These are phyloP conservation scores for Leishmania tarentolae DNA, from an alignment of 208 protist genomes.

Conservation along the genomic window DNA sequence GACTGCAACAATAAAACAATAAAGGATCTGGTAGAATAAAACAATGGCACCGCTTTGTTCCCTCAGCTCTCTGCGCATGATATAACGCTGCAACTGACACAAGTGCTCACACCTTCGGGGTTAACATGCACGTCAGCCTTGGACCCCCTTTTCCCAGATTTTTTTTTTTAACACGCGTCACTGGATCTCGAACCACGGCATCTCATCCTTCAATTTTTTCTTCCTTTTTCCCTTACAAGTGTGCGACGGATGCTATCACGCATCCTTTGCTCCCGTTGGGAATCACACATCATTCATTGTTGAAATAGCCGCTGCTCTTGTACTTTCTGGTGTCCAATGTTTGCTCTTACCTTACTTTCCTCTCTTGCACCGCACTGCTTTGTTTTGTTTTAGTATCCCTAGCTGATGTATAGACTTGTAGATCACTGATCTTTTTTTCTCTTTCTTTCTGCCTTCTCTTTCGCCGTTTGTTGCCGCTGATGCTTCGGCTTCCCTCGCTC, in stretches of 20 bases:
- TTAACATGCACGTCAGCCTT: neutral
- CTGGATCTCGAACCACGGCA: neutral
- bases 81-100: neutral
- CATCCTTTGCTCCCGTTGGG: neutral
- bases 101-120: neutral
- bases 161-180: neutral
- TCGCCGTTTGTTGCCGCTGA: neutral
- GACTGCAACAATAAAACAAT: neutral
- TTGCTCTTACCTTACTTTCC: neutral
- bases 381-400: neutral
- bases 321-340: neutral
- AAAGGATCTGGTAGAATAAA: neutral
- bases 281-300: neutral
- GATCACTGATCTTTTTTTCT: slow-evolving; percentile 12
- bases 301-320: neutral
- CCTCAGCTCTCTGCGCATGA: neutral
- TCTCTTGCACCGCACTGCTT: neutral
- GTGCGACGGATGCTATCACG: neutral
- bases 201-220: neutral
- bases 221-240: neutral
- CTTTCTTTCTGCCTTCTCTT: slow-evolving; percentile 9
- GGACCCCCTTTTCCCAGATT: neutral
- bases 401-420: neutral
- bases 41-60: neutral
- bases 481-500: slow-evolving; percentile 12